Conservation (phyloP, 805 yeast species). For the Pichia thaimueangensis region DNA sequence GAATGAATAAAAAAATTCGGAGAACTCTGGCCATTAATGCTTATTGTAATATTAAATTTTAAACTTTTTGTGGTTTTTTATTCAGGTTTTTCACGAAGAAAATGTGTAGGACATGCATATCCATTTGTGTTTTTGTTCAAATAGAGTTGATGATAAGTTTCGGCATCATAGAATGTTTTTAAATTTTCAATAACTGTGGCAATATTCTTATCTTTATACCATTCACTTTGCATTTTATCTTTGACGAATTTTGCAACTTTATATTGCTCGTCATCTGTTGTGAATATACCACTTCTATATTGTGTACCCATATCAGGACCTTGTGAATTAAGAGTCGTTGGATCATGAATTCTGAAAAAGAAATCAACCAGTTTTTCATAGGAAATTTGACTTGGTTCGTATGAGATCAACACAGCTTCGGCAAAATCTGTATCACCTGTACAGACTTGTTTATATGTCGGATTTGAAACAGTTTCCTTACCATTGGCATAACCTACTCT, state of each 20-base stretch:
- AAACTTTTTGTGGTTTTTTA: too few relatives aligned
- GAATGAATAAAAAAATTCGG: too few relatives aligned
- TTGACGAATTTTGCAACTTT: constrained; percentile 35
- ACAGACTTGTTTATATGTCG: constrained; percentile 70
- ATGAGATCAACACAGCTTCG: constrained; percentile 79
- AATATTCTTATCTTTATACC: constrained; percentile 66
- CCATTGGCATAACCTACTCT: constrained; percentile 94
- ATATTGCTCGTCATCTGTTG: constrained; percentile 48
- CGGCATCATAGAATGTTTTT: constrained; percentile 82
- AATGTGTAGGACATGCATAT: constrained; percentile 88
- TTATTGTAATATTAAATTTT: too few relatives aligned
- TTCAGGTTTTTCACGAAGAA: constrained; percentile 15
- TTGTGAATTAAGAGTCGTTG: constrained; percentile 75
- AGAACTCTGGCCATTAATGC: too few relatives aligned
- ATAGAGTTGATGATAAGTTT: constrained; percentile 85
- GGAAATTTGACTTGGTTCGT: constrained; percentile 59
- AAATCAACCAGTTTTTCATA: constrained; percentile 65
- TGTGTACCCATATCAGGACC: constrained; percentile 90
- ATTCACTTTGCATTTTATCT: constrained; percentile 57
- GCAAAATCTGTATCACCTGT: constrained; percentile 71
- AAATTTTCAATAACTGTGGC: constrained; percentile 68
- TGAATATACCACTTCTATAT: constrained; percentile 78
- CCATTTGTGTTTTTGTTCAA: constrained; percentile 76
- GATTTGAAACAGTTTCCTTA: constrained; percentile 28
- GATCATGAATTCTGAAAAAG: constrained; percentile 91